Evolutionary conservation across 768 basidiomycete genomes (phyloP), one percentile per base, ranked within the genome.

Genomic region (Serpula lacrymans): DNA sequence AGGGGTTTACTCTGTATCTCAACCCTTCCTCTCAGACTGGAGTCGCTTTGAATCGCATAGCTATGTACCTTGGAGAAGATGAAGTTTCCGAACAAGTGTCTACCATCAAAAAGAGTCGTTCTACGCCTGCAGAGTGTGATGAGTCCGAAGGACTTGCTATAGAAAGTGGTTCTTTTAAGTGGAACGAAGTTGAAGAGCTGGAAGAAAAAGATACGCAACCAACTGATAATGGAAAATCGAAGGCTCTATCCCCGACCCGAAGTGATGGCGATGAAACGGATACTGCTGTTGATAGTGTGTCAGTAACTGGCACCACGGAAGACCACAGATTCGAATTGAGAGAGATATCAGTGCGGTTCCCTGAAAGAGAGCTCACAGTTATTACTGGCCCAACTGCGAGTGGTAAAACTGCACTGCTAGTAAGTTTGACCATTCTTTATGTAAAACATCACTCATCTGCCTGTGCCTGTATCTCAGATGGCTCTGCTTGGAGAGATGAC

Each of bases 51-150:
- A 62, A 75, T 18, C 78, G 82, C 27, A 80, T 85, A 40, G 71
- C 76, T 34, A 72, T 66, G 2, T 84, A 75, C 63, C 66, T 83
- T 1, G 64, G 64, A 10, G 82, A 84, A 46, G 78, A 80, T 22
- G 82, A 84, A 50, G 78, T 84, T 6, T 65, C 70, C 7, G 77
- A 71, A 29, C 75, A 76, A 46, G 78, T 83, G 1, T 82, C 77
- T 0, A 68, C 71, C 0, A 57, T 84, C 37, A 84, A 82, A 57
- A 58, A 60, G 22, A 27, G 51, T 11, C 37, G 38, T 10, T 53
- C 57, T 0, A 57, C 58, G 8, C 20, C 55, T 1, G 48, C 49
- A 31, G 54, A 53, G 0, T 58, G 59, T 14, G 47, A 46, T 6
- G 32, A 36, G 2, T 56, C 57, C 10, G 58, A 61, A 1, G 67